phyloP scores from a whole-genome alignment of 2,329 filamentous ascomycete species.

The Sporothrix globosa region DNA sequence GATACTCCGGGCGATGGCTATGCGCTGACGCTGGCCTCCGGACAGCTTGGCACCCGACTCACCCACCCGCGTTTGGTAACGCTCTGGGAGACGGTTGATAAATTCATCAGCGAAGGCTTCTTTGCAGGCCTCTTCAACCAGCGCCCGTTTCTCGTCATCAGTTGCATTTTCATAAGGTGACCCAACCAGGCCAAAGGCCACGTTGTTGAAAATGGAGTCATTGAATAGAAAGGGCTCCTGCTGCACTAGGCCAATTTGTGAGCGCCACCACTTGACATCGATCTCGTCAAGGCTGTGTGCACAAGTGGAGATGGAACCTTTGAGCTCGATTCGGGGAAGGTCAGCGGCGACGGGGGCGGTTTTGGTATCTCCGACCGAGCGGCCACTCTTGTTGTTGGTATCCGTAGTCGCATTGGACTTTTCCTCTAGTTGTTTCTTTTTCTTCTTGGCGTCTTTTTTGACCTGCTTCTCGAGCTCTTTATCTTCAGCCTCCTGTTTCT shows the following conservation, averaged over 20 bases:
- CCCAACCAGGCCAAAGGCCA: conserved; percentile 52
- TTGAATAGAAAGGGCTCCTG: conserved; percentile 48
- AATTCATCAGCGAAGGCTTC: conserved; percentile 64
- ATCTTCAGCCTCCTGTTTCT: conserved; percentile 48
- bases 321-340: conserved; percentile 47
- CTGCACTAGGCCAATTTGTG: conserved; percentile 50
- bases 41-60: conserved; percentile 56
- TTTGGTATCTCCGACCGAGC: not conserved
- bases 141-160: conserved; percentile 49
- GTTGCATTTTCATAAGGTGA: conserved; percentile 36
- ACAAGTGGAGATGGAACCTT: conserved; percentile 58
- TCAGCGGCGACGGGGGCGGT: not conserved
- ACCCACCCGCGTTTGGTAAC: conserved; percentile 38
- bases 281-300: conserved; percentile 74
- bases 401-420: not conserved
- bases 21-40: conserved; percentile 72
- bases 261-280: conserved; percentile 65
- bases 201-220: conserved; percentile 54
- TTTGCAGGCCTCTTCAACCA: conserved; percentile 58
- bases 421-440: conserved; percentile 36
- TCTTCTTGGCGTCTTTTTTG: conserved; percentile 39
- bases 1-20: conserved; percentile 73
- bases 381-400: not conserved
- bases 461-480: conserved; percentile 43
- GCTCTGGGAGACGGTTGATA: conserved; percentile 47